Conservation (phyloP, 768 basidiomycete genomes). For the Tremella fuciformis region DNA sequence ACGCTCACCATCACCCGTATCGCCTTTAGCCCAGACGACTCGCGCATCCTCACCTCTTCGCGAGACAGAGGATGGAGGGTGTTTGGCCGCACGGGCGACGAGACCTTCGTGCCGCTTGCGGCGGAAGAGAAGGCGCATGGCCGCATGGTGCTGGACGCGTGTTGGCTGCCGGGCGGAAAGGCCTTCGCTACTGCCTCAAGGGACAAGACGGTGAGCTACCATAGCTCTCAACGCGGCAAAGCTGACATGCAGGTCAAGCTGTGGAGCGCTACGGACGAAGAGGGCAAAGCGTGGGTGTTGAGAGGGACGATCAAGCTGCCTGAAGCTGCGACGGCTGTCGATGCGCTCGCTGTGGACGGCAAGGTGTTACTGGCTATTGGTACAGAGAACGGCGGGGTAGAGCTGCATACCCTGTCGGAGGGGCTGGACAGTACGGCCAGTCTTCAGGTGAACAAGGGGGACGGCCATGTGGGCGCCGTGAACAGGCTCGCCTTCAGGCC, state of each 20-base stretch:
- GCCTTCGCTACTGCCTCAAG: slow-evolving; percentile 90
- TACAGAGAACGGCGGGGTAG: slow-evolving; percentile 73
- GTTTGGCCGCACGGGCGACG: slow-evolving; percentile 58
- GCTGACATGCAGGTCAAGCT: slow-evolving; percentile 66
- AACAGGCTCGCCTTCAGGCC: slow-evolving; percentile 79
- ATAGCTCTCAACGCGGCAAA: slow-evolving; percentile 6
- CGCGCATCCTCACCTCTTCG: slow-evolving; percentile 74
- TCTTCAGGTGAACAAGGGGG: slow-evolving; percentile 52
- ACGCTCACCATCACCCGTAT: slow-evolving; percentile 83
- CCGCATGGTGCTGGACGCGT: slow-evolving; percentile 93
- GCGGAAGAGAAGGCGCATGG: slow-evolving; percentile 75
- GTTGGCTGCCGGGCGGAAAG: slow-evolving; percentile 73
- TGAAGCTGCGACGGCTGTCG: slow-evolving; percentile 80
- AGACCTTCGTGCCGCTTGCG: slow-evolving; percentile 60
- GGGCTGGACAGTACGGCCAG: slow-evolving; percentile 55
- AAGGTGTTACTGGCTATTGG: slow-evolving; percentile 69
- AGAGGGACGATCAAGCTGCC: slow-evolving; percentile 64
- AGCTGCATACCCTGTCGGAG: slow-evolving; percentile 59
- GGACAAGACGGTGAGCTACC: slow-evolving; percentile 74
- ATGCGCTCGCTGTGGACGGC: slow-evolving; percentile 58
- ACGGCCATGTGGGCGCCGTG: slow-evolving; percentile 70
- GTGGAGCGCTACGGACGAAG: slow-evolving; percentile 60
- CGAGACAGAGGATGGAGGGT: slow-evolving; percentile 89
- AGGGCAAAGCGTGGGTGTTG: slow-evolving; percentile 58
- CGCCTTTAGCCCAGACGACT: slow-evolving; percentile 82